A percentile compares a stretch with the other conserved stretches of the same genome.
phyloP scores from a whole-genome alignment of 257 asterid genomes.

The Solanum microdontum region DNA sequence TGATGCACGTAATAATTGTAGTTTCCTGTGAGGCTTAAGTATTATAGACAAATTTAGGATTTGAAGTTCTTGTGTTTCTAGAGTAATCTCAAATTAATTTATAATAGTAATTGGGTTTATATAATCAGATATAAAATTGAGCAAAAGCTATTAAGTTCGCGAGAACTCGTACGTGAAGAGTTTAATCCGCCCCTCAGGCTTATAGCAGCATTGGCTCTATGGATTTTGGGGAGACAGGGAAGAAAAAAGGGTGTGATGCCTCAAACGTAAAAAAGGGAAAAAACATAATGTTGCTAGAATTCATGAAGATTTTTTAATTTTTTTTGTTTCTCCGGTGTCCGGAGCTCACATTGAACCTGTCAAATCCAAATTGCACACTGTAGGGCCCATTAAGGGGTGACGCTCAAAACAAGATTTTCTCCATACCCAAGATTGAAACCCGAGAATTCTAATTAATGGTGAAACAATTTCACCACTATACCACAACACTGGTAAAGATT shows the following conservation, averaged over 20 bases:
- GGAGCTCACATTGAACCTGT: not conserved
- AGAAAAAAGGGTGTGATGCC: not conserved
- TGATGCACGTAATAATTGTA: not conserved
- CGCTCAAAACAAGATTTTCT: too few species aligned
- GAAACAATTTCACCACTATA: too few species aligned
- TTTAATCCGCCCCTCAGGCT: not conserved
- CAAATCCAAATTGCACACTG: too few species aligned
- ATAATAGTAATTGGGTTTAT: not conserved
- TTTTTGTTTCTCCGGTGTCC: not conserved
- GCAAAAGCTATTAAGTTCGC: not conserved
- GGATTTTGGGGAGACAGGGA: not conserved
- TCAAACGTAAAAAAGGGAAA: not conserved
- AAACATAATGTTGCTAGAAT: not conserved
- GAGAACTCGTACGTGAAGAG: not conserved
- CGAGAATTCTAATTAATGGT: too few species aligned
- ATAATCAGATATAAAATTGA: not conserved
- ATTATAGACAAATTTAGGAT: not conserved
- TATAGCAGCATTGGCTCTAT: not conserved
- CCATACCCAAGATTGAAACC: fast-evolving
- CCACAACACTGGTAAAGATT: not conserved
- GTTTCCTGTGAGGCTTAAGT: not conserved
- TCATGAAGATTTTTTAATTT: not conserved
- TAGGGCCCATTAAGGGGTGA: too few species aligned
- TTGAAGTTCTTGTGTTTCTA: not conserved
- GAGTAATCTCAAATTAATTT: not conserved